These are phyloP conservation scores for Candida sp. DNA, from an alignment of 1,139 yeast species.

Conservation along the genomic window DNA sequence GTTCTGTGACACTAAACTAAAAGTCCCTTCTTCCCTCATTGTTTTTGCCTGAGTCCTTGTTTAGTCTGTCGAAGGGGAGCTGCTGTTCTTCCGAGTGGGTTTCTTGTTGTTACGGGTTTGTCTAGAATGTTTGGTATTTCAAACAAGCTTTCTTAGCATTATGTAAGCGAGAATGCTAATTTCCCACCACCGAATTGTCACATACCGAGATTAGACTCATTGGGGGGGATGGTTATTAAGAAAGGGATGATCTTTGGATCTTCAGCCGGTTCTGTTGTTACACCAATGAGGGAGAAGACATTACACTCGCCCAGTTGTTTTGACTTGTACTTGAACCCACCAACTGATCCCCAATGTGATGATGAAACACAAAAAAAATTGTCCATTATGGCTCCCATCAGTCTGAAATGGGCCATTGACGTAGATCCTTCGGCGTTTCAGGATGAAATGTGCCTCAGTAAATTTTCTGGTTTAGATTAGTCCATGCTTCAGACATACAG, in stretches of 20 bases:
- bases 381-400: background rate
- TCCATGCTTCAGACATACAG: too few species aligned
- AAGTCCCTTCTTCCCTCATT: background rate
- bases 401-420: background rate
- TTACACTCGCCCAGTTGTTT: background rate
- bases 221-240: background rate
- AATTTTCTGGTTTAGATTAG: background rate
- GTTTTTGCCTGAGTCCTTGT: background rate
- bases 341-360: background rate
- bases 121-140: background rate
- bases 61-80: too few species aligned
- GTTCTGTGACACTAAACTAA: background rate
- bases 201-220: constrained; percentile 1
- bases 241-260: background rate
- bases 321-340: background rate
- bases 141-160: background rate
- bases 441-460: background rate
- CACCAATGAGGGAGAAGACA: background rate
- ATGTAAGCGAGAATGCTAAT: background rate
- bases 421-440: background rate
- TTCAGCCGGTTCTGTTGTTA: background rate
- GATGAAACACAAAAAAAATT: constrained; percentile 1
- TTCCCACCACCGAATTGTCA: background rate
- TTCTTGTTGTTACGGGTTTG: background rate
- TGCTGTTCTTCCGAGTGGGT: too few species aligned